Percentiles rank a stretch among this genome's conserved stretches.
Evolutionary conservation across 805 yeast genomes (phyloP).

Genomic region (Pichia deserticola): DNA sequence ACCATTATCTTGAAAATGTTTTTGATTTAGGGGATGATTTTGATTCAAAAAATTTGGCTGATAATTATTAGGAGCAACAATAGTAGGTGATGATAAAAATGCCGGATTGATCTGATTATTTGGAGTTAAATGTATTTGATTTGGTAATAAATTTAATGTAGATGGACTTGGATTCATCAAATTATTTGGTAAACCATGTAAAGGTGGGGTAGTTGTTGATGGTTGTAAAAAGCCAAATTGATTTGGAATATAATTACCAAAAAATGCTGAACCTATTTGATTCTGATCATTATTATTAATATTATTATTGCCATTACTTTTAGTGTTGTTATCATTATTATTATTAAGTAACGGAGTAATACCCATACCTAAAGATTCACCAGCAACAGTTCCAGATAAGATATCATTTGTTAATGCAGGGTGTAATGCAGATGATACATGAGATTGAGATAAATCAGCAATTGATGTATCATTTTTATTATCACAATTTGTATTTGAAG

Average conservation of each 20-base stretch:
- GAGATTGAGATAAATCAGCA: neutral
- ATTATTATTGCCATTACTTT: too few species aligned
- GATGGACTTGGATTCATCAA: constrained; percentile 1
- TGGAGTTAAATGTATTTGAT: neutral
- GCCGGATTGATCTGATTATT: neutral
- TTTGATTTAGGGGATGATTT: neutral
- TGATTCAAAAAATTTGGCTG: neutral
- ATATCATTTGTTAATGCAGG: constrained; percentile 22
- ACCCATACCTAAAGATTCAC: constrained; percentile 26
- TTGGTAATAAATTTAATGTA: constrained; percentile 2
- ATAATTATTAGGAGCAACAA: neutral
- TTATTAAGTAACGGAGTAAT: constrained; percentile 6
- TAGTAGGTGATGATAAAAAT: neutral
- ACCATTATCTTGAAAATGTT: neutral
- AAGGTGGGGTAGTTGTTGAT: neutral
- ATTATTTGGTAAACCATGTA: neutral
- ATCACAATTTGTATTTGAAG: neutral
- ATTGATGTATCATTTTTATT: neutral
- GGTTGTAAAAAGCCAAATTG: constrained; percentile 5
- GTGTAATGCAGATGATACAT: constrained; percentile 18
- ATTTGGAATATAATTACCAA: constrained; percentile 6
- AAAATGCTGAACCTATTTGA: neutral
- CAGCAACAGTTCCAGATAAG: constrained; percentile 22
- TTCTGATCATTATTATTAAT: neutral
- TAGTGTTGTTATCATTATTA: neutral